Conservation (phyloP, 176 grass and related monocot genomes). For the Hsuehochloa calcarea region DNA sequence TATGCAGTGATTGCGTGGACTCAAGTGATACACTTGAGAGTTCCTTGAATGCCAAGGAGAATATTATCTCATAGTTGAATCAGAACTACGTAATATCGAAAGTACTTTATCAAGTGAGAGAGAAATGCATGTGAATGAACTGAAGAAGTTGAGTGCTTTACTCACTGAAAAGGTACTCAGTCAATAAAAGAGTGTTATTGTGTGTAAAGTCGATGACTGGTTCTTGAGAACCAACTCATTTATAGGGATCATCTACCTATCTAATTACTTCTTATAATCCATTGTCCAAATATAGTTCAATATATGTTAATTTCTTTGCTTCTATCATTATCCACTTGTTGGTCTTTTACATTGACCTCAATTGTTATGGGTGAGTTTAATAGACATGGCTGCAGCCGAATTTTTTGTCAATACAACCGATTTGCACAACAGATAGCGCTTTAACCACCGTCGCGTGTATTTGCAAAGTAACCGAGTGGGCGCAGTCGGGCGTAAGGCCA, state of each 20-base stretch:
- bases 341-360: not conserved
- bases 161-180: slow-evolving; percentile 81
- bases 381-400: slow-evolving; percentile 27
- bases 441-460: too few species aligned
- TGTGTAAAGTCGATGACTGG: not conserved
- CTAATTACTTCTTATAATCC: not conserved
- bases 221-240: not conserved
- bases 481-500: too few species aligned
- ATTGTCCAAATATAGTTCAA: not conserved
- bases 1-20: slow-evolving; percentile 86
- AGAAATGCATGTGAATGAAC: slow-evolving; percentile 81
- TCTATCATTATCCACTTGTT: slow-evolving; percentile 14
- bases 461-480: too few species aligned
- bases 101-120: slow-evolving; percentile 77
- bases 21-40: slow-evolving; percentile 86
- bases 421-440: too few species aligned
- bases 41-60: slow-evolving; percentile 98
- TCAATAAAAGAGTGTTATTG: not conserved
- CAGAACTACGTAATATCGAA: slow-evolving; percentile 91
- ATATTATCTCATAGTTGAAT: slow-evolving; percentile 98
- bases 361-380: slow-evolving; percentile 7
- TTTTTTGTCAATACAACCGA: too few species aligned
- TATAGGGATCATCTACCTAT: not conserved
- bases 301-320: slow-evolving; percentile 1
- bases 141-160: slow-evolving; percentile 87